A percentile compares a stretch with the other conserved stretches of the same genome.
Evolutionary conservation across 1,139 yeast species (phyloP).

Genomic region (Hansenula lynferdii): DNA sequence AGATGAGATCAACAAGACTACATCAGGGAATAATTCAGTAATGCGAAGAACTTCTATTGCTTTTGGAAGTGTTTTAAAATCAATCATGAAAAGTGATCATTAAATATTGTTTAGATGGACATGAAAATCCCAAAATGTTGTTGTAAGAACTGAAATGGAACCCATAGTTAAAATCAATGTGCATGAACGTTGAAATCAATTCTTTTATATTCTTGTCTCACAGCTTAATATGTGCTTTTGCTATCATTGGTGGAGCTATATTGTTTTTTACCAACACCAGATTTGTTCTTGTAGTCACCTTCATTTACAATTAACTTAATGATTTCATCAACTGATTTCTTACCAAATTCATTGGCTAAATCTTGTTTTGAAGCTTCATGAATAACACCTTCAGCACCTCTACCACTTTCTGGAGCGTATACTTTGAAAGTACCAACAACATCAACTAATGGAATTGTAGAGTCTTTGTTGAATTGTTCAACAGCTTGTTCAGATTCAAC

Average conservation of each 20-base stretch:
- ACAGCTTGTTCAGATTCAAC: conserved; percentile 49
- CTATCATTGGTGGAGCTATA: conserved; percentile 25
- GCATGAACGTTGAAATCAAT: no score
- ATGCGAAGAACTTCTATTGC: conserved; percentile 17
- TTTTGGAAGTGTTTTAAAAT: conserved; percentile 17
- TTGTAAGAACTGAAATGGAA: not conserved
- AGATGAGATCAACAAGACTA: no score
- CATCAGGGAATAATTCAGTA: conserved; percentile 6
- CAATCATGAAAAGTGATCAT: conserved; percentile 8
- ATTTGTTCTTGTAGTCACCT: conserved; percentile 44
- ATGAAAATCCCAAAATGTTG: no score
- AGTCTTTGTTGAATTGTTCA: conserved; percentile 45
- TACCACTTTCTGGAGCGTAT: conserved; percentile 52
- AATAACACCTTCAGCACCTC: conserved; percentile 65
- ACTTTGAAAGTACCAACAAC: conserved; percentile 63
- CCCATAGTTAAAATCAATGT: no score
- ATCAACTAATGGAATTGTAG: conserved; percentile 55
- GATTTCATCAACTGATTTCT: conserved; percentile 40
- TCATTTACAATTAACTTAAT: conserved; percentile 49
- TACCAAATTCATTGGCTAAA: conserved; percentile 63
- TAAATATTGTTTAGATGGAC: no score
- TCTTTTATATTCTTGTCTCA: no score
- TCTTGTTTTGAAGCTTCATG: conserved; percentile 71
- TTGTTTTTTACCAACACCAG: conserved; percentile 15
- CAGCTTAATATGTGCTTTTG: no score